Base-by-base conservation (phyloP, 306 rosid genomes). In the Myrica gale region DNA sequence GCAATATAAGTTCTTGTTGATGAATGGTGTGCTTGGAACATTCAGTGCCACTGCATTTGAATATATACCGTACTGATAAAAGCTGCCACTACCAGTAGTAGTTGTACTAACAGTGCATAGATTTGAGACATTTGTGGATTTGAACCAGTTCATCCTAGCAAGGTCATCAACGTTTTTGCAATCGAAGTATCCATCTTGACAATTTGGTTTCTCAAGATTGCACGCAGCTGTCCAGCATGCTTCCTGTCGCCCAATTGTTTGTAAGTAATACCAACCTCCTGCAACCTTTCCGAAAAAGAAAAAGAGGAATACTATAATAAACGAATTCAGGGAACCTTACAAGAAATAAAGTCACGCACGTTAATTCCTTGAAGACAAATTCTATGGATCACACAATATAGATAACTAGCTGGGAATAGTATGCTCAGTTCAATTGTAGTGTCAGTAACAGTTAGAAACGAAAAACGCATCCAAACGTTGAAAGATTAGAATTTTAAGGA, bases 191-290 rank as follows among this genome's bases (percentile, higher is more conserved):
- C 73, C 41, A 76, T 86, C 78, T 54, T 68, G 83, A 70, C 92
- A 88, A 0, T 47, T 3, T 20, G 82, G 79, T 2, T 32, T 39
- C 52, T 86, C 66, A 58, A 82, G 69, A 32, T 23, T 42, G 45
- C 95, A 90, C 32, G 74, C 92, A 51, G 79, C 86, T 80, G 77
- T 86, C 95, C 95, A 90, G 58, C 95, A 90, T 74, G 84, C 90
- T 17, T 84, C 84, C 50, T 88, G 90, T 23, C 92, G 43, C 79
- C 79, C 89, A 21, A 85, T 80, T 16, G 92, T 77, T 54, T 86
- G 66, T 48, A 86, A 76, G 43, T 88, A 88, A 88, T 87, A 88
- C 21, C 84, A 67, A 44, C 90, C 77, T 56, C 92, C 92, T 74
- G 84, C 67, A 48, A 48, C 5, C 53, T 48, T 48, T 2, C 15